Conservation (phyloP, 768 basidiomycete species). For the Harrya chromipes region DNA sequence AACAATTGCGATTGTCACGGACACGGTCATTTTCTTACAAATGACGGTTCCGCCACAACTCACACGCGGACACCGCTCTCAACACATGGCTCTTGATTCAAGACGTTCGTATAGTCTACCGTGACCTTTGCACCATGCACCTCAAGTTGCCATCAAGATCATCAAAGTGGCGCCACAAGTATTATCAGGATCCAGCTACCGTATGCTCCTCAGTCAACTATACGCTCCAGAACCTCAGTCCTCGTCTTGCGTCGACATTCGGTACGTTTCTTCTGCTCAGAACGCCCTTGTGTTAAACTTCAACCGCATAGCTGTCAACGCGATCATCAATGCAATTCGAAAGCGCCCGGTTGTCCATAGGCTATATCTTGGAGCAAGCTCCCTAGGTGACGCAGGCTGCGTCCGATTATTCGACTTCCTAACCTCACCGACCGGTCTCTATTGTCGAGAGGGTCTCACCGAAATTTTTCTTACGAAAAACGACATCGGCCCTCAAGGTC, state of each 20-base stretch:
- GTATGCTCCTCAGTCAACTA: constrained; percentile 23
- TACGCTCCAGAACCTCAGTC: constrained; percentile 26
- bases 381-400: constrained; percentile 57
- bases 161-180: constrained; percentile 24
- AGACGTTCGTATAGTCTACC: no score
- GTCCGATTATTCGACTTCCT: constrained; percentile 53
- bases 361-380: constrained; percentile 54
- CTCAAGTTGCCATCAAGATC: constrained; percentile 21
- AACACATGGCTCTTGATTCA: not conserved
- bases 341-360: constrained; percentile 48
- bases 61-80: constrained; percentile 16
- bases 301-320: constrained; percentile 42
- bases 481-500: constrained; percentile 50
- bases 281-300: not conserved
- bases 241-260: constrained; percentile 29
- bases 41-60: no score
- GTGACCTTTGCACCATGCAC: constrained; percentile 17
- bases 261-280: constrained; percentile 11
- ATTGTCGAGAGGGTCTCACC: constrained; percentile 38
- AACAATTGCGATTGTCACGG: no score
- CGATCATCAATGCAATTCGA: constrained; percentile 46
- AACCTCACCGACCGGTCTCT: constrained; percentile 43
- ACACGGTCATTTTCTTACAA: no score
- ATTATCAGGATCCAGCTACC: constrained; percentile 29
- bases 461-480: constrained; percentile 61